phyloP scores from a whole-genome alignment of 192 early-diverging fungal species.

The Polychytrium aggregatum region DNA sequence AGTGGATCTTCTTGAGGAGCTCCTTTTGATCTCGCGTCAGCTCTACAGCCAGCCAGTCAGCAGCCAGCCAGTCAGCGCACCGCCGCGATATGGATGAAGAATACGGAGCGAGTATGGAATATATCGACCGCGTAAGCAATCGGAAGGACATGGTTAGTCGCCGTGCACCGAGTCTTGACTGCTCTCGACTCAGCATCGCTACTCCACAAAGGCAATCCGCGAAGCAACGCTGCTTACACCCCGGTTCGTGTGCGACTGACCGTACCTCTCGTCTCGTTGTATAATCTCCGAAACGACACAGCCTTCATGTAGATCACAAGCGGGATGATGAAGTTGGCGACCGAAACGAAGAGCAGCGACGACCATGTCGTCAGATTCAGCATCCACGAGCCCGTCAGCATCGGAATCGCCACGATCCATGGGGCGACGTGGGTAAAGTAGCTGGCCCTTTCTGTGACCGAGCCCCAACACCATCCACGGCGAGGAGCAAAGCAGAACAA shows the following conservation, averaged over 20 bases:
- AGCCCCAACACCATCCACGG: not conserved
- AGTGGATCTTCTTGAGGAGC: conserved; percentile 33
- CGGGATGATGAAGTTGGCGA: conserved; percentile 46
- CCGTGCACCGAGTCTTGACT: not conserved
- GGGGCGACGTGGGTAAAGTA: conserved; percentile 30
- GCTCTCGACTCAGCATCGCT: not conserved
- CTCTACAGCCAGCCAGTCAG: conserved; percentile 2
- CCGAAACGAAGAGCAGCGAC: conserved; percentile 35
- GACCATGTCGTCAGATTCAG: conserved; percentile 36
- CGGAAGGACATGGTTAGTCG: not conserved
- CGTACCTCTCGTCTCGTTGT: conserved; percentile 28
- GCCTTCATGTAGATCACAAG: conserved; percentile 44
- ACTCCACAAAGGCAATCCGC: not conserved
- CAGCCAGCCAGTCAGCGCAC: not conserved
- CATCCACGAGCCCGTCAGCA: conserved; percentile 25
- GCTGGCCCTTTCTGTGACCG: conserved; percentile 9
- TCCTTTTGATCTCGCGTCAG: conserved; percentile 27
- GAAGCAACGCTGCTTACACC: not conserved
- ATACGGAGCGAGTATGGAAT: not conserved
- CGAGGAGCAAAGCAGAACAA: not conserved
- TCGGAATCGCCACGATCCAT: conserved; percentile 30
- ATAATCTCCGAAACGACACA: conserved; percentile 27
- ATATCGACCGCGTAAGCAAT: not conserved
- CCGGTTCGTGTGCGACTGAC: not conserved
- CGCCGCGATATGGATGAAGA: not conserved